Base-by-base conservation (phyloP, 768 basidiomycete genomes). In the Leccinum subtestaceum region DNA sequence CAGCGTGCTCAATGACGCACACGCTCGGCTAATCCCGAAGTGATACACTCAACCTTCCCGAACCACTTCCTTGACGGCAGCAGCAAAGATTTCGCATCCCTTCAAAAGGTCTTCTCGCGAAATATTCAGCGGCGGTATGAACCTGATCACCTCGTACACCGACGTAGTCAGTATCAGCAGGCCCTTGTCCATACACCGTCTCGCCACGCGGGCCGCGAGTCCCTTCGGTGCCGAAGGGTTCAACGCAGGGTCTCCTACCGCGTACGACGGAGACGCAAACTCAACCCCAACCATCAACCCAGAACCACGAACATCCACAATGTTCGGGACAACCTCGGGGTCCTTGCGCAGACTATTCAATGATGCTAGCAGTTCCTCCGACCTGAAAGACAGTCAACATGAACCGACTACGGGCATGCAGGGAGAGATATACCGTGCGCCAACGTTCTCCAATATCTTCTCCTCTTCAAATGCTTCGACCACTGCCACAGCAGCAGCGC, bases 51-150 rank as follows among this genome's bases (percentile, higher is more conserved):
- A 75, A 3, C 67, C 75, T 56, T 77, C 85, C 27, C 66, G 75
- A 2, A 89, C 75, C 51, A 89, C 87, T 63, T 91, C 88, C 70
- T 81, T 78, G 12, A 94, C 81, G 9, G 90, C 84, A 68, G 89
- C 81, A 34, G 67, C 77, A 71, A 93, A 92, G 27, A 91, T 85
- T 40, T 71, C 67, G 58, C 77, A 78, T 0, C 90, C 90, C 69
- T 85, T 84, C 65, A 74, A 79, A 77, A 97, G 75, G 70, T 98
- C 93, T 70, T 80, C 82, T 72, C 84, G 73, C 23, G 81, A 83
- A 61, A 96, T 83, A 69, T 93, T 95, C 66, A 98, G 74, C 15
- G 96, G 84, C 4, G 96, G 96, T 67, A 98, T 98, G 79, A 98
- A 97, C 68, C 95, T 80, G 58, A 97, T 77, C 13, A 89, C 88